Conservation (phyloP, 371 early-diverging fungal genomes). For the Mortierella sp. region DNA sequence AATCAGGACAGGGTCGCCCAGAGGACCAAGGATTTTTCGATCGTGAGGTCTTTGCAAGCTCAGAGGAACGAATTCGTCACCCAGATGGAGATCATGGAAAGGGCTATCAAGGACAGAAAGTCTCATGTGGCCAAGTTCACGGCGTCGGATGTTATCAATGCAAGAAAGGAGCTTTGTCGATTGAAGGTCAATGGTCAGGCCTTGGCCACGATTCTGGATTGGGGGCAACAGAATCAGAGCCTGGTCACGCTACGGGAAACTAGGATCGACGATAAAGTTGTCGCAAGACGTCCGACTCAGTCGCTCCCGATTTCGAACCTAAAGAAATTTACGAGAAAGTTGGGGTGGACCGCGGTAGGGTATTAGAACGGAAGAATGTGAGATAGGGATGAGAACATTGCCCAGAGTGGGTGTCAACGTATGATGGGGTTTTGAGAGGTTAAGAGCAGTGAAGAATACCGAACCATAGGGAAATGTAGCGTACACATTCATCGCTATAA, state of each 20-base stretch:
- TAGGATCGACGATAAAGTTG: conserved; percentile 30
- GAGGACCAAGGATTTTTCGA: conserved; percentile 23
- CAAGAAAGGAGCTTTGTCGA: conserved; percentile 28
- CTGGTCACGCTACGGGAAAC: conserved; percentile 25
- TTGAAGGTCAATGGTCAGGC: conserved; percentile 37
- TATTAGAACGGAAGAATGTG: too few relatives aligned
- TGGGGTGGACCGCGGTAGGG: too few relatives aligned
- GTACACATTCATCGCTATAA: too few relatives aligned
- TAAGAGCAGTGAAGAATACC: too few relatives aligned
- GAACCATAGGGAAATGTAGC: too few relatives aligned
- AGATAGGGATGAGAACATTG: too few relatives aligned
- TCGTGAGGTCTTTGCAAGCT: conserved; percentile 24
- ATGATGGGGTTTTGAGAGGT: too few relatives aligned
- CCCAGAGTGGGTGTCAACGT: too few relatives aligned
- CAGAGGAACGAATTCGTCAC: conserved; percentile 26
- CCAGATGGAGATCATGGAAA: conserved; percentile 34
- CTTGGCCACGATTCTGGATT: conserved; percentile 30
- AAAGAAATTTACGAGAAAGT: too few relatives aligned
- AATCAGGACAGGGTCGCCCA: conserved; percentile 30
- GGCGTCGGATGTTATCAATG: conserved; percentile 17
- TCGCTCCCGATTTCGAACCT: too few relatives aligned
- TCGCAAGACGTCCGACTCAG: conserved; percentile 29
- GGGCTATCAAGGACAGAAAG: conserved; percentile 30
- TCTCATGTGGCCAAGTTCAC: conserved; percentile 23
- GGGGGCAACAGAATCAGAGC: conserved; percentile 32